Base-by-base conservation (phyloP, 176 grass and related monocot genomes). In the Carex myosuroides region DNA sequence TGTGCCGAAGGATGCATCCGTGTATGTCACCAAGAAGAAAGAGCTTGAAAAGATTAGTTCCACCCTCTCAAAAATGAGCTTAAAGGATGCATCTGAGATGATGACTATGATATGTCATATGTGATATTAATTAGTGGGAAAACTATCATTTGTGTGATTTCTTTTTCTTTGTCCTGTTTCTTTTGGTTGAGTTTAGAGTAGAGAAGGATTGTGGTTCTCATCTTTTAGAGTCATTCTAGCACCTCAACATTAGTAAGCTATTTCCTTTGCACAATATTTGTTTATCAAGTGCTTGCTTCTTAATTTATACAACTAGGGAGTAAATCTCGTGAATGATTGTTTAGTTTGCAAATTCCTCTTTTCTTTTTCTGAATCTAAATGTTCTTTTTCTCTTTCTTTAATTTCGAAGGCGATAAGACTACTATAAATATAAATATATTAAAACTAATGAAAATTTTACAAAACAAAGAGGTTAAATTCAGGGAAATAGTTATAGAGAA, bases 21-120 rank as follows among this genome's bases (percentile, higher is more conserved):
- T 85, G 65, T 94, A 92, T 2, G 88, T 92, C 14, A 86, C 90
- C 21, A 96, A 96, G 91, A 91, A 88, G 91, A 93, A 96, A 80
- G 94, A 91, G 70, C 63, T 96, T 48, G 87, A 93, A 74, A 76
- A 83, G 64, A 63, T 96, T 52, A 93, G 94, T 85, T 93, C 92
- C 69, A 90, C 94, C 12, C 89, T 96, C 69, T 35, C 33, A 4
- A 35, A 35, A 35, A 35, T 35, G 33, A 35, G 33, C 33, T 35
- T 35, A 4, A 35, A 35, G 33, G 33, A 35, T 35, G 33, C 33
- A 35, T 35, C 33, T 35, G 33, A 35, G 33, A 46, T 10, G 6
- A 46, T 9, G 42, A 10, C 42, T 46, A 46, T 7, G 42, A 46
- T 9, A 46, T 10, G 39, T 37, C 0, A 37, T 29, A 29, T 29